A percentile compares a stretch with the other conserved stretches of the same genome.
These are phyloP conservation scores for Umbelopsis isabellina DNA, from an alignment of 192 early-diverging fungal genomes.

Conservation along the genomic window DNA sequence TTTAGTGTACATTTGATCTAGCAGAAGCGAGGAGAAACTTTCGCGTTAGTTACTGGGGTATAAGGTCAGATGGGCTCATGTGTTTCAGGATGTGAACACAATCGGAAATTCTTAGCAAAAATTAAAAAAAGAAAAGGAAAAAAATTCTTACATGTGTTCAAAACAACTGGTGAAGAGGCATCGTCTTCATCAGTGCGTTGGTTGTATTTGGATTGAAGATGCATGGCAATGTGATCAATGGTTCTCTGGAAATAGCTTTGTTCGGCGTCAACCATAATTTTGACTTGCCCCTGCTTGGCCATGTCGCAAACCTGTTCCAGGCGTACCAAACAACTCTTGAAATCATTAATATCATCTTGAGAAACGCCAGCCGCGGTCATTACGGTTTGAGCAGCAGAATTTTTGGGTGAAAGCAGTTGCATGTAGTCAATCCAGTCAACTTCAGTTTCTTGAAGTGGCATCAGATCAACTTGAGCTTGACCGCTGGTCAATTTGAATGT, in stretches of 20 bases:
- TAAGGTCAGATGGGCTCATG: not conserved
- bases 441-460: conserved; percentile 1
- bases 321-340: conserved; percentile 65
- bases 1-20: conserved; percentile 88
- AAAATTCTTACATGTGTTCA: conserved; percentile 77
- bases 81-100: conserved; percentile 17
- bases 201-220: conserved; percentile 77
- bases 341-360: conserved; percentile 58
- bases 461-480: conserved; percentile 1
- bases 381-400: not conserved
- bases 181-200: conserved; percentile 21
- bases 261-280: conserved; percentile 92
- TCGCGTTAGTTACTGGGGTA: not conserved
- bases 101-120: conserved; percentile 2
- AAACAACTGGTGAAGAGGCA: conserved; percentile 63
- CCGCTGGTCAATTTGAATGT: conserved; percentile 9
- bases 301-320: conserved; percentile 68
- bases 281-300: conserved; percentile 65
- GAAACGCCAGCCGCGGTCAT: conserved; percentile 2
- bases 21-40: not conserved
- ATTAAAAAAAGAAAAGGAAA: not conserved
- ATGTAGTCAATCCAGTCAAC: conserved; percentile 26
- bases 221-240: conserved; percentile 82
- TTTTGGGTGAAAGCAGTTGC: conserved; percentile 26
- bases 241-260: conserved; percentile 92